phyloP scores from a whole-genome alignment of 306 rosid species.

The Gynostemma pentaphyllum region DNA sequence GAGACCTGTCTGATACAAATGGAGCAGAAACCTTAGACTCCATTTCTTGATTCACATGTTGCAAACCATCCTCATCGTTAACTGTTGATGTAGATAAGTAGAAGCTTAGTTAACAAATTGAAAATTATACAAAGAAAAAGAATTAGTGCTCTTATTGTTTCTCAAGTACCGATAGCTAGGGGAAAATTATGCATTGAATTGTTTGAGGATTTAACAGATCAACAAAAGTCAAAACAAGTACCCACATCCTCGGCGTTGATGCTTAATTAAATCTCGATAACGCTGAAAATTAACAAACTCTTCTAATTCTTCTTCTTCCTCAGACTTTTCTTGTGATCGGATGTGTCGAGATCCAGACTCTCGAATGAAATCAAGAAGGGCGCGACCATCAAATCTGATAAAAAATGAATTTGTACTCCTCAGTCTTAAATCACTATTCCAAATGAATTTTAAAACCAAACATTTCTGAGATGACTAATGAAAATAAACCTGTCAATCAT shows the following conservation, averaged over 20 bases:
- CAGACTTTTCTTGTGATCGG: constrained; percentile 63
- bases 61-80: constrained; percentile 85
- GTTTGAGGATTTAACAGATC: constrained; percentile 28
- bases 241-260: constrained; percentile 99
- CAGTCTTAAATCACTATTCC: constrained; percentile 1
- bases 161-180: constrained; percentile 14
- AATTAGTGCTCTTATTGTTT: constrained; percentile 13
- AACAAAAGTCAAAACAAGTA: constrained; percentile 56
- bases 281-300: constrained; percentile 99
- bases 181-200: constrained; percentile 15
- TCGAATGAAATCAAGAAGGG: constrained; percentile 89
- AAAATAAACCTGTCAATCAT: constrained; percentile 65
- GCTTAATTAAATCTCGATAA: constrained; percentile 99
- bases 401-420: background rate
- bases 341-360: constrained; percentile 48
- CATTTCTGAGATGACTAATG: background rate
- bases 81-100: constrained; percentile 47
- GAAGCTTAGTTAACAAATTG: background rate
- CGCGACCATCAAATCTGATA: constrained; percentile 95
- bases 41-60: constrained; percentile 84
- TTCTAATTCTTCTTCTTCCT: constrained; percentile 96
- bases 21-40: constrained; percentile 73
- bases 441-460: background rate
- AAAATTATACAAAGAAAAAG: background rate
- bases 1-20: constrained; percentile 58